Conservation (phyloP, 345 rosid species). For the Pseudoturritis turrita region DNA sequence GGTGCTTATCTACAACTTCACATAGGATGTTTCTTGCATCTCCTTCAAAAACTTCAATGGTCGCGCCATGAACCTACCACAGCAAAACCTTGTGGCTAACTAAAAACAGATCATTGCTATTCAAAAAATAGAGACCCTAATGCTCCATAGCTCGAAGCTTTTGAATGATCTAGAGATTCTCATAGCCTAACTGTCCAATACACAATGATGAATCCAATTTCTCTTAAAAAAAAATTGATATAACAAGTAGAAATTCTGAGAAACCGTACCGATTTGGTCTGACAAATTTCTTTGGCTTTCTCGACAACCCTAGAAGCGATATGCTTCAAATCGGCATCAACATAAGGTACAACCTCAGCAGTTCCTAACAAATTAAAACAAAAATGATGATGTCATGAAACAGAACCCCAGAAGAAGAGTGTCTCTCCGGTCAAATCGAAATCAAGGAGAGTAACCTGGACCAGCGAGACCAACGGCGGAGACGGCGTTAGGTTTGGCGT, state of each 20-base stretch:
- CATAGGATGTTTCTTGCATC: conserved; percentile 91
- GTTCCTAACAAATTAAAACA: conserved; percentile 38
- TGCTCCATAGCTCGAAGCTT: not conserved
- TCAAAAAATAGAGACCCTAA: not conserved
- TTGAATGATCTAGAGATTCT: not conserved
- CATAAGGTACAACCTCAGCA: conserved; percentile 60
- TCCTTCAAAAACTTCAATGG: conserved; percentile 65
- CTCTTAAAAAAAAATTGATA: not conserved
- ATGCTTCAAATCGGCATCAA: conserved; percentile 76
- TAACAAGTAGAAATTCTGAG: not conserved
- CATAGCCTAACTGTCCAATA: not conserved
- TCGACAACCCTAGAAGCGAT: conserved; percentile 61
- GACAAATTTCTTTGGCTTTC: conserved; percentile 58
- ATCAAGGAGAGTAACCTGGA: conserved; percentile 48
- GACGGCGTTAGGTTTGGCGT: conserved; percentile 68
- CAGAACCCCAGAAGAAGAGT: not conserved
- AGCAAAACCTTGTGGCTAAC: not conserved
- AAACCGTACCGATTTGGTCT: conserved; percentile 49
- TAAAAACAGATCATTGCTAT: not conserved
- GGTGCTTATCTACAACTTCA: conserved; percentile 81
- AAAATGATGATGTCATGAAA: not conserved
- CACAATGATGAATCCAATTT: not conserved
- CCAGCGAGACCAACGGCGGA: conserved; percentile 66
- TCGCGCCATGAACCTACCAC: conserved; percentile 54
- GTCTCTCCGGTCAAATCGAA: not conserved